Base-by-base conservation (phyloP, 2,329 filamentous ascomycete species). In the Pyrenochaeta sp. region DNA sequence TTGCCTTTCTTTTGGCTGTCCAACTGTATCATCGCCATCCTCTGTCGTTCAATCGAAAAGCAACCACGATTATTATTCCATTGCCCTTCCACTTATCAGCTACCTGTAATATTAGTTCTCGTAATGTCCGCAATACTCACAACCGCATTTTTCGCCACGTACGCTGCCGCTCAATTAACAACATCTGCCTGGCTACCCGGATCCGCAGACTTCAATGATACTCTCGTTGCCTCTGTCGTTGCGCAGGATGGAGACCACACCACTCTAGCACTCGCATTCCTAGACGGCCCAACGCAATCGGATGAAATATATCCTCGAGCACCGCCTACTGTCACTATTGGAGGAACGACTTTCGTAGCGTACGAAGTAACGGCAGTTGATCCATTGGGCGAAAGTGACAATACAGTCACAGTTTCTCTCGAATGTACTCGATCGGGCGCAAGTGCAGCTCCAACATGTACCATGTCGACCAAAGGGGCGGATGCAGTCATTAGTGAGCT, bases 131-230 rank as follows among this genome's bases (percentile, higher is more conserved):
- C 55, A 31, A 35, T 71, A 18, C 49, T 66, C 15, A 58, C 57
- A 7, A 42, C 58, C 30, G 45, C 69, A 15, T 46, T 68, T 14
- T 57, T 71, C 45, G 63, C 62, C 12, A 52, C 64, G 7, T 51
- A 49, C 12, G 64, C 61, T 14, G 45, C 64, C n/a, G 69, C 69
- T 7, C 47, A 67, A 21, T 18, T 69, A 12, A 73, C 69, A 4
- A 72, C 70, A 7, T 66, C 67, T 2, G 58, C 69, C 10, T 71
- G 69, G 66, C 45, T 71, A 43, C 67, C 68, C 3, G 49, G 63
- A 27, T 40, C 49, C 15, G 45, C 51, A 21, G 51, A 52, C 18
- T 32, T 46, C 3, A 49, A 63, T 7, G 32, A 57, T 7, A 54
- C 50, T 2, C 67, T 64, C 46, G 23, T 61, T 21, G 69, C 43